Base-by-base conservation (phyloP, 2,329 filamentous ascomycete species). In the Delphinella strobiligena region DNA sequence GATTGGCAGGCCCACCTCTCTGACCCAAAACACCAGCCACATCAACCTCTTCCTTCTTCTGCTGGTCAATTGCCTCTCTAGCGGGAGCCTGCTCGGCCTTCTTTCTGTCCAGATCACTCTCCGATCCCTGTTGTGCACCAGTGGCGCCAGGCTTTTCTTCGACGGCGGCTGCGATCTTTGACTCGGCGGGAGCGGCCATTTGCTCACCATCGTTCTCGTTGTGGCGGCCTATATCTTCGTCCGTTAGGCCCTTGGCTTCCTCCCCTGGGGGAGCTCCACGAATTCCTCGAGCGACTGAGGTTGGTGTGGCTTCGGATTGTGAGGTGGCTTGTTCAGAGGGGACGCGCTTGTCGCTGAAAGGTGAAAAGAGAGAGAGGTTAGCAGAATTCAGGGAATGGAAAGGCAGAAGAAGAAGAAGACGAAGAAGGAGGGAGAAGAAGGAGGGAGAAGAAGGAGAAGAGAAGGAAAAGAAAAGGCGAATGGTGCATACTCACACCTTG, bases 111-210 rank as follows among this genome's bases (percentile, higher is more conserved):
- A 69, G 47, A 55, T 68, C 65, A 5, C 46, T 55, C 44, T 61
- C 64, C 38, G 69, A 42, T 32, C 63, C 65, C 4, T 49, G 53
- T 53, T 64, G 50, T 7, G 43, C 46, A 3, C 55, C 56, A 17
- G 50, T 49, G 14, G 55, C 54, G 11, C 62, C 64, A 3, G 59
- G 54, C 49, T 57, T 54, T 16, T 40, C 29, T 8, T 54, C 53
- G 7, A 69, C 66, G 0, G 64, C 64, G 32, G 56, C 55, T 2
- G 55, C 55, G 4, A 70, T 58, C 30, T 56, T 52, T 9, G 64
- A 65, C 46, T 71, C 67, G 1, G 65, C 67, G 0, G 63, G 61
- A 15, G 62, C 61, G 5, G 57, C 62, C 64, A 71, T 68, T 49
- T 70, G 66, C 45, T 61, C 54, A 7, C 53, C 66, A 33, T 69